Percentiles rank a stretch among this genome's conserved stretches.
Evolutionary conservation across 2,329 filamentous ascomycete species (phyloP).

Genomic region (Arthrobotrys megalospora): DNA sequence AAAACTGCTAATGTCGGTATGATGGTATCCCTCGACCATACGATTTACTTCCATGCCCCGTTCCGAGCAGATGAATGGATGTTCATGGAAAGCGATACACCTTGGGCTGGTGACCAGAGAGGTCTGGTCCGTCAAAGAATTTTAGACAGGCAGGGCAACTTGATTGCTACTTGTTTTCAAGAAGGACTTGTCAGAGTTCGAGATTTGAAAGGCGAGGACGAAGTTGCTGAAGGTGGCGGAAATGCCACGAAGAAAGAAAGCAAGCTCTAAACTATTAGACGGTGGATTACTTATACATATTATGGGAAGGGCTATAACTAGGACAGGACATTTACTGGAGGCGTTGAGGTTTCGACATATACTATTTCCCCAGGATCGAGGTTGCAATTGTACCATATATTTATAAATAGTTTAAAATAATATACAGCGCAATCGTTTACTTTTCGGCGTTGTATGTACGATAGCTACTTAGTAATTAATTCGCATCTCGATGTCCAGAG

Average conservation of each 20-base stretch:
- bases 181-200: conserved; percentile 71
- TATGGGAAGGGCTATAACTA: not conserved
- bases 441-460: no score
- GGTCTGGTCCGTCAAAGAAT: conserved; percentile 83
- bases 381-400: conserved; percentile 12
- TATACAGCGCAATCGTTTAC: not conserved
- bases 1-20: conserved; percentile 78
- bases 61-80: conserved; percentile 70
- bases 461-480: no score
- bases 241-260: conserved; percentile 38
- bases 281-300: not conserved
- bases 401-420: not conserved
- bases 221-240: conserved; percentile 21
- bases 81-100: conserved; percentile 76
- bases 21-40: conserved; percentile 86
- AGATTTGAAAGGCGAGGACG: conserved; percentile 61
- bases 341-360: conserved; percentile 19
- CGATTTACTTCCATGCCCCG: conserved; percentile 72
- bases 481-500: no score
- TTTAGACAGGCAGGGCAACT: conserved; percentile 78
- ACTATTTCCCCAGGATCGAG: conserved; percentile 3
- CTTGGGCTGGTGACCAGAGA: conserved; percentile 83
- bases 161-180: conserved; percentile 85
- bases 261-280: conserved; percentile 28
- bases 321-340: not conserved